Base-by-base conservation (phyloP, 805 yeast genomes). In the Sugiyamaella chiloensis region DNA sequence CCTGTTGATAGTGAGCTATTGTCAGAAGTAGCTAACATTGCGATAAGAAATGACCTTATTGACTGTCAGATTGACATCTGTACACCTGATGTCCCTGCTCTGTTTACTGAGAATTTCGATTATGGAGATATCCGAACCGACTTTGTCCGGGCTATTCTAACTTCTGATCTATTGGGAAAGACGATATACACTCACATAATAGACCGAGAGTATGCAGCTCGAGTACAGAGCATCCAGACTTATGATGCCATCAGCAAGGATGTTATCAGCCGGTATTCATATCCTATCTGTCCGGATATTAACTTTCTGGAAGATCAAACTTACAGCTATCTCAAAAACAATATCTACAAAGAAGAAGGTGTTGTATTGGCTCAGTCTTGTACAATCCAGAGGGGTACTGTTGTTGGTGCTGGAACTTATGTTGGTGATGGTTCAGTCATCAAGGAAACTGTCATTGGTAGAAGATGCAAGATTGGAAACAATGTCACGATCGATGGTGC, bases 51-150 rank as follows among this genome's bases (percentile, higher is more conserved):
- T 65, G 98, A 93, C 66, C 76, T 93, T 54, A 90, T 93, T 50
- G 99, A 93, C 70, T 93, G 99, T 65, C 93, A 86, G 63, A 89
- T 93, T 47, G 99, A 93, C 68, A 88, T 93, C 52, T 93, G 99
- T 67, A 76, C 97, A 5, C 88, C 95, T 1, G 88, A 83, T 55
- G 96, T 93, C 8, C 97, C 97, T 1, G 93, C 95, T 12, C 83
- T 91, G 52, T 93, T 91, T 70, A 95, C 88, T 59, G 99, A 93
- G 61, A 91, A 93, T 65, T 93, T 93, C 60, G 99, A 93, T 69
- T 93, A 90, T 65, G 96, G 91, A 65, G 72, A 79, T 44, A 71
- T 91, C 53, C 78, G 99, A 65, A 73, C 78, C 29, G 98, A 93
- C 67, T 93, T 91, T 61, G 86, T 91, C 24, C 84, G 80, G 57